Evolutionary conservation across 176 grass and related monocot species (phyloP).

Genomic region (Saccharum officinarum): DNA sequence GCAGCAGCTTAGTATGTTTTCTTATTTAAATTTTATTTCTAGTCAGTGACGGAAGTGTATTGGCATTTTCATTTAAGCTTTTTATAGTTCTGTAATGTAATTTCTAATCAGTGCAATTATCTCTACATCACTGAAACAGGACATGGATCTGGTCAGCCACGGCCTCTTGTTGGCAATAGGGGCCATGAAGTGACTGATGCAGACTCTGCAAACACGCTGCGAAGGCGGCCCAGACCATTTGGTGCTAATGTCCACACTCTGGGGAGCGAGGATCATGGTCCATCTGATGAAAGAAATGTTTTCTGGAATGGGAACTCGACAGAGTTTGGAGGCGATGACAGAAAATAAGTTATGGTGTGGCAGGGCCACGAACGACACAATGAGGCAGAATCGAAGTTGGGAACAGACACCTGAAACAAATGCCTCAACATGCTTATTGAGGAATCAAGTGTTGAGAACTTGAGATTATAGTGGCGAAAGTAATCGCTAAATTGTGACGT

Average conservation of each 20-base stretch:
- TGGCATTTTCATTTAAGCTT: not conserved
- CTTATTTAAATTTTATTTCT: slow-evolving; percentile 11
- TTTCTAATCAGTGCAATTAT: slow-evolving; percentile 10
- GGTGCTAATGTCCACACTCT: slow-evolving; percentile 91
- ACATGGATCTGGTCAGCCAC: slow-evolving; percentile 16
- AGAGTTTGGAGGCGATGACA: slow-evolving; percentile 81
- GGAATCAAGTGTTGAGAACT: not conserved
- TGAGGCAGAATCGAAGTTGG: not conserved
- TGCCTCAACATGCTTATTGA: not conserved
- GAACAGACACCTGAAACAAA: not conserved
- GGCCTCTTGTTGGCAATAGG: not conserved
- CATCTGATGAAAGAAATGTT: slow-evolving; percentile 65
- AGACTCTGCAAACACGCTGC: slow-evolving; percentile 20
- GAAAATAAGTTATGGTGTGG: slow-evolving; percentile 43
- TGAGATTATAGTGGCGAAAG: not conserved
- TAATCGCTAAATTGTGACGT: not conserved
- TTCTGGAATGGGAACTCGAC: slow-evolving; percentile 99
- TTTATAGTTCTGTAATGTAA: not conserved
- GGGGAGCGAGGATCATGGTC: slow-evolving; percentile 40
- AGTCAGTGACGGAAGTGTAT: not conserved
- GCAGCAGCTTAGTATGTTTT: slow-evolving; percentile 47
- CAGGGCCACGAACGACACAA: not conserved
- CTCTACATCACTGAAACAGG: slow-evolving; percentile 36
- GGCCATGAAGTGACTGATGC: slow-evolving; percentile 35
- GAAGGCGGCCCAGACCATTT: slow-evolving; percentile 49